Conservation (phyloP, 208 protist species). For the Kentomonas sorsogonicus region DNA sequence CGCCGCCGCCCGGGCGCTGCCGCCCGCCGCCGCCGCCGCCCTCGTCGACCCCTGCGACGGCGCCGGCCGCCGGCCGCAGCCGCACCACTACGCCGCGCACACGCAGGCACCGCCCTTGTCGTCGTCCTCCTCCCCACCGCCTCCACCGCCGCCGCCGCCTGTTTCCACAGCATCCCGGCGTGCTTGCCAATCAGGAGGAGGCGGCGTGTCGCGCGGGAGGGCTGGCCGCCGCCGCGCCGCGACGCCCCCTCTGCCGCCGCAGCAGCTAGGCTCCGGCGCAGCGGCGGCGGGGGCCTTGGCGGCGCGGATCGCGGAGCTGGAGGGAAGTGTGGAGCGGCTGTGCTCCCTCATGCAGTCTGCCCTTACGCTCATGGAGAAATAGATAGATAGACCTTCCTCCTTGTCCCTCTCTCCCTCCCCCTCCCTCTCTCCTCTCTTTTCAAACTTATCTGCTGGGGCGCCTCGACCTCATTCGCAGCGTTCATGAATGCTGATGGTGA, state of each 20-base stretch:
- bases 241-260: neutral
- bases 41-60: neutral
- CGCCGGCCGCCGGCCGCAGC: neutral
- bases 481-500: too few species aligned
- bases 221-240: too few species aligned
- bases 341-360: conserved; percentile 42
- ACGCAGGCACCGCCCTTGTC: too few species aligned
- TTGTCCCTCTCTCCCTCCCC: conserved; percentile 7
- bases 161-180: neutral
- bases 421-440: neutral
- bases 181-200: too few species aligned
- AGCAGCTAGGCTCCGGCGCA: neutral
- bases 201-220: too few species aligned
- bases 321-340: conserved; percentile 44
- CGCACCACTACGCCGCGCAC: neutral
- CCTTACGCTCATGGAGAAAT: conserved; percentile 29
- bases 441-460: too few species aligned
- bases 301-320: conserved; percentile 49
- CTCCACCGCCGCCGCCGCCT: neutral
- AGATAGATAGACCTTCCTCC: neutral
- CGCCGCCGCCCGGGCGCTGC: neutral
- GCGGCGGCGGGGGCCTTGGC: neutral
- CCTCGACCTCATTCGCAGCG: too few species aligned
- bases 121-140: neutral
- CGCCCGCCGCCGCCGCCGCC: neutral